These are phyloP conservation scores for Aspergillus leporis DNA, from an alignment of 495 filamentous ascomycete species.

Conservation along the genomic window DNA sequence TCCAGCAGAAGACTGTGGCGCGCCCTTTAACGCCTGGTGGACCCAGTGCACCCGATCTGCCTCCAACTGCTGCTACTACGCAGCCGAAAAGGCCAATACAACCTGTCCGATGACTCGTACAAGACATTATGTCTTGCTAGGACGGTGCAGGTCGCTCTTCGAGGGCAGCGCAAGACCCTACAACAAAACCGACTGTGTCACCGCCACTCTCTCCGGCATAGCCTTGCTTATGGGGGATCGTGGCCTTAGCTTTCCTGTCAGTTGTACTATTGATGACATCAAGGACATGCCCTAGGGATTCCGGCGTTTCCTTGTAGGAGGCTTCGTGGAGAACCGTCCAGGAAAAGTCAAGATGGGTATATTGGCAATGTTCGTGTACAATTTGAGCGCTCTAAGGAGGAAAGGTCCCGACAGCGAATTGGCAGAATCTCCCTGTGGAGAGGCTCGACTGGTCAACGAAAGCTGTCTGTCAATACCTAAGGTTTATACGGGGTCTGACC, in stretches of 20 bases:
- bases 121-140: constrained; percentile 6
- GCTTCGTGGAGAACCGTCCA: constrained; percentile 5
- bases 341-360: constrained; percentile 5
- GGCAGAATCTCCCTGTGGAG: constrained; percentile 6
- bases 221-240: constrained; percentile 1
- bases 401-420: neutral
- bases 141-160: constrained; percentile 2
- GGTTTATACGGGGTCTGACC: neutral
- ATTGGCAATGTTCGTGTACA: constrained; percentile 4
- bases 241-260: constrained; percentile 3
- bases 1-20: constrained; percentile 5
- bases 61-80: constrained; percentile 9
- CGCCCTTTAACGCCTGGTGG: neutral
- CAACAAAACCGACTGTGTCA: constrained; percentile 10
- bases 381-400: neutral
- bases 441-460: constrained; percentile 9
- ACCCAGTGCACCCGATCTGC: constrained; percentile 1
- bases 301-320: constrained; percentile 4
- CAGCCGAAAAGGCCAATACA: constrained; percentile 9
- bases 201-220: constrained; percentile 6
- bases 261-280: constrained; percentile 10
- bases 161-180: constrained; percentile 6
- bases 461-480: constrained; percentile 5
- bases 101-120: constrained; percentile 7
- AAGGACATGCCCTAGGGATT: constrained; percentile 9